Conservation (phyloP, 495 filamentous ascomycete species). For the Penicillium waksmanii region DNA sequence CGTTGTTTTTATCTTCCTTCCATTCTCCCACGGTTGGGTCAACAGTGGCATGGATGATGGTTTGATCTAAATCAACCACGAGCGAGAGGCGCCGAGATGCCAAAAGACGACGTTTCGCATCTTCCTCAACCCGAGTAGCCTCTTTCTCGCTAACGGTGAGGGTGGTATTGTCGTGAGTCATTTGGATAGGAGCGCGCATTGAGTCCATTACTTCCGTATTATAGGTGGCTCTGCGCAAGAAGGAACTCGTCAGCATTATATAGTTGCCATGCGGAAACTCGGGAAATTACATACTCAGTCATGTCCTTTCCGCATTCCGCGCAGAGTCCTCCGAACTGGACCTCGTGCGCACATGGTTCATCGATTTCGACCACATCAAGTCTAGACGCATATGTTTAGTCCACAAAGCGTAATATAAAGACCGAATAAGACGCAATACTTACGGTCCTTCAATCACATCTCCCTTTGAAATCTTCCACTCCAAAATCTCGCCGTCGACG, state of each 20-base stretch:
- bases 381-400: conserved; percentile 24
- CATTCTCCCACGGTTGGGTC: conserved; percentile 96
- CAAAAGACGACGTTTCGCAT: conserved; percentile 81
- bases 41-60: conserved; percentile 97
- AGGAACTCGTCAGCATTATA: conserved; percentile 3
- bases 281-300: conserved; percentile 64
- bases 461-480: conserved; percentile 77
- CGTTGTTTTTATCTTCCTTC: conserved; percentile 83
- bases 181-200: conserved; percentile 85
- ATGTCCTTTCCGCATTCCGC: conserved; percentile 95
- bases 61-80: conserved; percentile 97
- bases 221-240: conserved; percentile 53
- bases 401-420: not conserved
- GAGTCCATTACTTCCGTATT: conserved; percentile 62
- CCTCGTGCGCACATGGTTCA: conserved; percentile 87
- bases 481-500: conserved; percentile 72
- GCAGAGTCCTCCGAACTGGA: conserved; percentile 90
- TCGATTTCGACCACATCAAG: conserved; percentile 74
- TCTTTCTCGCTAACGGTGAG: conserved; percentile 75
- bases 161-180: conserved; percentile 85
- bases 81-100: conserved; percentile 80
- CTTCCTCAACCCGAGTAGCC: conserved; percentile 79
- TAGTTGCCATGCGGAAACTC: not conserved
- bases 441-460: conserved; percentile 63
- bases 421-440: conserved; percentile 9